Conservation (phyloP, 352 stramenopile species). For the Lagenidium sp. region DNA sequence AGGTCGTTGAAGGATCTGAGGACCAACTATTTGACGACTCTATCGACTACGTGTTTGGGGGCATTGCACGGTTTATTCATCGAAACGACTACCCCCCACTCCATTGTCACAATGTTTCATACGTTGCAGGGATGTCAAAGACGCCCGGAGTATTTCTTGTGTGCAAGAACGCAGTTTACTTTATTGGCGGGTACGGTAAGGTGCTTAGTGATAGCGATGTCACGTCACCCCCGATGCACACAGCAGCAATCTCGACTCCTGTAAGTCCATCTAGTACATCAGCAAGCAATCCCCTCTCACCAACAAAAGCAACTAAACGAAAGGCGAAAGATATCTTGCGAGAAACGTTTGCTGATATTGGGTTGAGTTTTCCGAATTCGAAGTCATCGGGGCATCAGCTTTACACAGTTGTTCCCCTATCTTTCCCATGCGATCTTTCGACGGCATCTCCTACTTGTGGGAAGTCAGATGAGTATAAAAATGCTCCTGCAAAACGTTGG, state of each 20-base stretch:
- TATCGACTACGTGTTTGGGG: constrained; percentile 38
- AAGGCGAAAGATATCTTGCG: constrained; percentile 47
- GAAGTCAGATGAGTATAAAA: background rate
- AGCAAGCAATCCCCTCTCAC: constrained; percentile 11
- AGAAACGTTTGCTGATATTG: constrained; percentile 39
- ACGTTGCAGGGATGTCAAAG: constrained; percentile 53
- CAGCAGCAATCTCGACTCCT: background rate
- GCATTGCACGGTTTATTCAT: constrained; percentile 50
- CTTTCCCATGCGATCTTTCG: no score
- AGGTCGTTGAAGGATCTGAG: no score
- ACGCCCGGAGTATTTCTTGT: constrained; percentile 45
- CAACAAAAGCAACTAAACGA: constrained; percentile 12
- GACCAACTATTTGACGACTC: constrained; percentile 34
- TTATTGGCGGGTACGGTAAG: constrained; percentile 58
- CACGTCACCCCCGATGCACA: background rate
- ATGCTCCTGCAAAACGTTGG: constrained; percentile 22
- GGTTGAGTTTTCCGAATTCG: constrained; percentile 27
- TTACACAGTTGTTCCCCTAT: constrained; percentile 28
- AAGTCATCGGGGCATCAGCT: constrained; percentile 24
- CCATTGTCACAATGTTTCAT: constrained; percentile 42
- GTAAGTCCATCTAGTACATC: background rate
- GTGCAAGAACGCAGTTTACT: constrained; percentile 45
- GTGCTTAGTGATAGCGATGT: constrained; percentile 18
- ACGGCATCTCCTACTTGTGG: no score
- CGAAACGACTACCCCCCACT: constrained; percentile 56